These are phyloP conservation scores for Farysia itapuensis DNA, from an alignment of 1,284 basidiomycete genomes.

Conservation along the genomic window DNA sequence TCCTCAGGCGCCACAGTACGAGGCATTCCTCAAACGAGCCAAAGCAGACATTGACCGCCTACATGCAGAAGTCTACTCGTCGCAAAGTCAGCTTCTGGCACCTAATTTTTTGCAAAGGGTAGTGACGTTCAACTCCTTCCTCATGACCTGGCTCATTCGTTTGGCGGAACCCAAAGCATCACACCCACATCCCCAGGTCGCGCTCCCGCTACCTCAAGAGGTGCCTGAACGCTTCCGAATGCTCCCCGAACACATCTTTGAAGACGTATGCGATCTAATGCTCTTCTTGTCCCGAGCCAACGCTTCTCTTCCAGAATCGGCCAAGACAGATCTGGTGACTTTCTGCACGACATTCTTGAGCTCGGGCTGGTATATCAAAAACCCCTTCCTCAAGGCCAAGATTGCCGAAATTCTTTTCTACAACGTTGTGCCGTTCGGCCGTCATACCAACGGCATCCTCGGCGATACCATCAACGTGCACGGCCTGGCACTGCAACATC, in stretches of 20 bases:
- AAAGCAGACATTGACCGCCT: conserved; percentile 44
- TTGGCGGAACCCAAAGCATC: conserved; percentile 80
- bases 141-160: conserved; percentile 92
- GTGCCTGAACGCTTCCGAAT: conserved; percentile 82
- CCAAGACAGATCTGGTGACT: conserved; percentile 77
- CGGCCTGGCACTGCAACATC: conserved; percentile 78
- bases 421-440: conserved; percentile 75
- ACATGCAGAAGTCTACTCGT: conserved; percentile 69
- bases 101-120: conserved; percentile 79
- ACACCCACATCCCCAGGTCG: conserved; percentile 67
- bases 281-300: conserved; percentile 77
- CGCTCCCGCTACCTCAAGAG: conserved; percentile 74
- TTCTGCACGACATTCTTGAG: conserved; percentile 90
- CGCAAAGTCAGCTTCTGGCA: conserved; percentile 81
- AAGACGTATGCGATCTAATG: conserved; percentile 86
- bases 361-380: conserved; percentile 96
- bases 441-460: conserved; percentile 76
- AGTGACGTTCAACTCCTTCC: conserved; percentile 81
- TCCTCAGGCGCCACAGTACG: conserved; percentile 53
- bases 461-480: conserved; percentile 81
- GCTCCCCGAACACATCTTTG: conserved; percentile 90
- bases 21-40: conserved; percentile 55
- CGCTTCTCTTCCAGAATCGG: conserved; percentile 75
- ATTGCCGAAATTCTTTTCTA: conserved; percentile 90
- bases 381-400: conserved; percentile 97